Conservation (phyloP, 805 yeast species). For the Candida boleticola region DNA sequence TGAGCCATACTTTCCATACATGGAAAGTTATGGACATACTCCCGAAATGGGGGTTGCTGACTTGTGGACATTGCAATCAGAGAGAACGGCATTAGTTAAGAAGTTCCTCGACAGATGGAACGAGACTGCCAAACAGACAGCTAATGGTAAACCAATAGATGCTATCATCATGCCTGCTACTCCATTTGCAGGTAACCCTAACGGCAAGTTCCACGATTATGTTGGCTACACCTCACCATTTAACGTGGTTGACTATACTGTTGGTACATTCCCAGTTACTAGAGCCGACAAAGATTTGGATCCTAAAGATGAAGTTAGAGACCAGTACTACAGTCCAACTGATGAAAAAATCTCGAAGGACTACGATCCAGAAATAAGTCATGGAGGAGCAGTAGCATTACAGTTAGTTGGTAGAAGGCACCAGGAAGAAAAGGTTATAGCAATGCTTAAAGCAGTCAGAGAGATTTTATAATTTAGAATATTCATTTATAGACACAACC, state of each 20-base stretch:
- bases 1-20: conserved; percentile 44
- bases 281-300: conserved; percentile 48
- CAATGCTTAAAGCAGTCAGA: conserved; percentile 37
- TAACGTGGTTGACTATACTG: conserved; percentile 24
- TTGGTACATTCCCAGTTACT: conserved; percentile 52
- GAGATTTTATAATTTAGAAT: too few species aligned
- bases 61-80: conserved; percentile 40
- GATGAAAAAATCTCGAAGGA: conserved; percentile 43
- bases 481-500: not conserved
- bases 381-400: conserved; percentile 63
- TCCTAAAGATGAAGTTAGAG: conserved; percentile 18
- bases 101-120: conserved; percentile 32
- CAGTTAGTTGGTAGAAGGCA: conserved; percentile 60
- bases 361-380: conserved; percentile 47
- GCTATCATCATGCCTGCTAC: conserved; percentile 47
- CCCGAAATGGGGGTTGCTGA: conserved; percentile 35
- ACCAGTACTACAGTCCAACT: conserved; percentile 32
- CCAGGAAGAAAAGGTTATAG: conserved; percentile 61
- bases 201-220: conserved; percentile 28
- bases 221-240: conserved; percentile 50
- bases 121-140: conserved; percentile 10
- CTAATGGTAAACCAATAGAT: conserved; percentile 48
- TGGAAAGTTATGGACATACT: conserved; percentile 36
- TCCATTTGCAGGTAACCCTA: conserved; percentile 42
- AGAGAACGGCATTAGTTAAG: conserved; percentile 35